Percentiles rank a stretch among this genome's conserved stretches.
Evolutionary conservation across 140 eudicot species (phyloP).

Genomic region (Senecio squalidus): DNA sequence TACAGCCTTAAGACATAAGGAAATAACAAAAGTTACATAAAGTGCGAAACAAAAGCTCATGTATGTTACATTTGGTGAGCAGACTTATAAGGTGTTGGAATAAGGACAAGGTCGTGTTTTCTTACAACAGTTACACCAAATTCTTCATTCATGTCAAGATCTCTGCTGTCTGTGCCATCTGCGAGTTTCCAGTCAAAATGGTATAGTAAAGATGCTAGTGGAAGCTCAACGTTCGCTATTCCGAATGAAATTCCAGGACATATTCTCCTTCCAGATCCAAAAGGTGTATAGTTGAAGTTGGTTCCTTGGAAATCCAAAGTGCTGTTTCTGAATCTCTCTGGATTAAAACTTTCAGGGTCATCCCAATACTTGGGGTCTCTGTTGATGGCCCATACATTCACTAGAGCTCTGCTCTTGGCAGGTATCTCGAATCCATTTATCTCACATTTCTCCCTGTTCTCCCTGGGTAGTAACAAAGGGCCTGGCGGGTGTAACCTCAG

Average conservation of each 20-base stretch:
- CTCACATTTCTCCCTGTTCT: slow-evolving; percentile 23
- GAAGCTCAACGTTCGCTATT: slow-evolving; percentile 18
- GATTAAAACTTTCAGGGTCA: slow-evolving; percentile 23
- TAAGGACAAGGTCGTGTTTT: slow-evolving; percentile 2
- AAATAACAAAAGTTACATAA: too few species aligned
- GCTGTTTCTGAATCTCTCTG: slow-evolving; percentile 29
- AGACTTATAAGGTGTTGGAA: slow-evolving; percentile 8
- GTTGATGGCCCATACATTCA: slow-evolving; percentile 35
- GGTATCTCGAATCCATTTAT: slow-evolving; percentile 26
- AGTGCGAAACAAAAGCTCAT: not conserved
- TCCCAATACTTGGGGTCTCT: slow-evolving; percentile 29
- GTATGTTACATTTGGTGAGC: not conserved
- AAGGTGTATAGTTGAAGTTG: slow-evolving; percentile 23
- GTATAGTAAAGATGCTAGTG: slow-evolving; percentile 25
- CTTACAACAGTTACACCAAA: slow-evolving; percentile 19
- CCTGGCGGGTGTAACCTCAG: slow-evolving; percentile 25
- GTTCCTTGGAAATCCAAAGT: slow-evolving; percentile 18
- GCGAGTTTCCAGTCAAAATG: slow-evolving; percentile 24
- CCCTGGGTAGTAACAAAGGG: slow-evolving; percentile 32
- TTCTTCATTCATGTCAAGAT: slow-evolving; percentile 25
- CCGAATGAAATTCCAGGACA: slow-evolving; percentile 29
- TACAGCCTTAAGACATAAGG: too few species aligned
- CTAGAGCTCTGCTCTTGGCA: slow-evolving; percentile 15
- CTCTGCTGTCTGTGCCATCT: slow-evolving; percentile 12
- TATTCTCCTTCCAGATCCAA: slow-evolving; percentile 27